Evolutionary conservation across 2,329 filamentous ascomycete species (phyloP).

Genomic region (Paraconiothyrium brasiliense): DNA sequence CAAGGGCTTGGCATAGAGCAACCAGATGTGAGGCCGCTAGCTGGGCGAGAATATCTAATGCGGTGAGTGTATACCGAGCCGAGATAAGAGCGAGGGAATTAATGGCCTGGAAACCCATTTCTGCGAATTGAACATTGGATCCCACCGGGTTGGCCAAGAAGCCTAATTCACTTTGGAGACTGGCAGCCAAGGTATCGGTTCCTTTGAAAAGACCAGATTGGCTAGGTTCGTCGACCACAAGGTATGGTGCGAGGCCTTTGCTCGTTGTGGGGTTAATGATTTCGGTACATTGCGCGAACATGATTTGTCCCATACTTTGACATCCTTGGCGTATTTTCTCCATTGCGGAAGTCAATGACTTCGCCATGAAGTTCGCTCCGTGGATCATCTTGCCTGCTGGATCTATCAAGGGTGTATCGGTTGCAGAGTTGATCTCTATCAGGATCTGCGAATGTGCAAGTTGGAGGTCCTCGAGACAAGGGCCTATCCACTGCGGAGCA

Average conservation of each 20-base stretch:
- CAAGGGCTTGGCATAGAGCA: conserved; percentile 67
- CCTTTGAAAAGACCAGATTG: conserved; percentile 70
- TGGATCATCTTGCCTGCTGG: conserved; percentile 58
- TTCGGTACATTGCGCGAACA: conserved; percentile 71
- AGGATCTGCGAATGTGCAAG: conserved; percentile 66
- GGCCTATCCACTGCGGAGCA: conserved; percentile 73
- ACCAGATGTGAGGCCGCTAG: conserved; percentile 66
- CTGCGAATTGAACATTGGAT: conserved; percentile 70
- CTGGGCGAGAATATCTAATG: conserved; percentile 65
- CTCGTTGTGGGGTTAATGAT: conserved; percentile 69
- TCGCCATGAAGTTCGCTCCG: conserved; percentile 75
- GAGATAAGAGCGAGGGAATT: conserved; percentile 72
- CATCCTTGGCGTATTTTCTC: conserved; percentile 65
- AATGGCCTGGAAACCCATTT: conserved; percentile 73
- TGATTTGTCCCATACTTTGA: conserved; percentile 68
- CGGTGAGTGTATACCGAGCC: conserved; percentile 65
- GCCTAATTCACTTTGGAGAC: conserved; percentile 69
- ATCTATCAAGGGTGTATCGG: conserved; percentile 73
- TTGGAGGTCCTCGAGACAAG: conserved; percentile 69
- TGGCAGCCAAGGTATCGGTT: conserved; percentile 71
- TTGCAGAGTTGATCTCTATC: conserved; percentile 72
- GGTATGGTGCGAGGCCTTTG: conserved; percentile 70
- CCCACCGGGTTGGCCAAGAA: conserved; percentile 70
- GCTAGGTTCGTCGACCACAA: conserved; percentile 67
- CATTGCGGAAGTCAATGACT: conserved; percentile 69